Evolutionary conservation across 306 rosid genomes (phyloP).

Genomic region (Vigna angularis): DNA sequence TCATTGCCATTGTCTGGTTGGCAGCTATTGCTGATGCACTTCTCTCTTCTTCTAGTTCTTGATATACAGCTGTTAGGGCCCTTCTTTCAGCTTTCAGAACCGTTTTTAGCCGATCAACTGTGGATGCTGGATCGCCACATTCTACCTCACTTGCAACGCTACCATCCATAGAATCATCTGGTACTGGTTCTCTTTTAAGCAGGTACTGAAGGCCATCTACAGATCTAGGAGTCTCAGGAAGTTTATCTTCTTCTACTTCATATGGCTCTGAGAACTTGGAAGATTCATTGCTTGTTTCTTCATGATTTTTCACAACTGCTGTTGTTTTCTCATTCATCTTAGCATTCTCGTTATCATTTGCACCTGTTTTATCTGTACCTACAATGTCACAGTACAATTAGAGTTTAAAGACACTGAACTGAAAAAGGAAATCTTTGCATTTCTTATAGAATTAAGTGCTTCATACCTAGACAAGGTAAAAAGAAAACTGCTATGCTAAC

Average conservation of each 20-base stretch:
- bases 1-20: conserved; percentile 93
- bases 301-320: conserved; percentile 41
- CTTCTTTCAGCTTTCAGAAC: conserved; percentile 57
- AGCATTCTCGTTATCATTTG: conserved; percentile 15
- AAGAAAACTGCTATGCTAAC: not conserved
- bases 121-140: conserved; percentile 53
- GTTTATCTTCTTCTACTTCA: conserved; percentile 65
- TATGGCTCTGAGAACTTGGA: conserved; percentile 47
- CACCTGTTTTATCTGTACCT: conserved; percentile 45
- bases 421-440: conserved; percentile 10
- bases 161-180: conserved; percentile 63
- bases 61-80: conserved; percentile 64
- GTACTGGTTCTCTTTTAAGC: conserved; percentile 61
- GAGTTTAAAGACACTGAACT: conserved; percentile 2
- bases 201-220: conserved; percentile 50
- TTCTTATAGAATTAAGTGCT: not conserved
- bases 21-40: conserved; percentile 88
- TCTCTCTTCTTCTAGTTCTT: conserved; percentile 89
- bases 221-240: conserved; percentile 66
- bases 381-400: conserved; percentile 19
- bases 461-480: not conserved
- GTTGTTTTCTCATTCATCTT: conserved; percentile 40
- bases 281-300: conserved; percentile 44
- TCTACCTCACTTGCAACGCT: conserved; percentile 60
- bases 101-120: conserved; percentile 59